Conservation (phyloP, 2,329 filamentous ascomycete genomes). For the Magnaporthales sp. region DNA sequence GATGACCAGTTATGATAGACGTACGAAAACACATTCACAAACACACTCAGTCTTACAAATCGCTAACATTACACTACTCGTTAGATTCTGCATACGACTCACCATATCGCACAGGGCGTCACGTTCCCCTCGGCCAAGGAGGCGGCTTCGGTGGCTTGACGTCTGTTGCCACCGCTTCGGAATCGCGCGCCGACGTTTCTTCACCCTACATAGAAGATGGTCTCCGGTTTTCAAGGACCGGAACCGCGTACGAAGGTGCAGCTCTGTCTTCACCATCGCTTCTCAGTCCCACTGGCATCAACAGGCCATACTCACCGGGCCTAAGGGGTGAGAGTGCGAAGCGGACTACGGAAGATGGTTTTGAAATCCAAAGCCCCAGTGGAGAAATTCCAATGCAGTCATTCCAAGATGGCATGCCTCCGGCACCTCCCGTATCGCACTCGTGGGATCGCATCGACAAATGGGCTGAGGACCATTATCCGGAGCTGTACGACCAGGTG, state of each 20-base stretch:
- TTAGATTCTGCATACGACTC: slow-evolving; percentile 88
- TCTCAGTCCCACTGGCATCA: slow-evolving; percentile 45
- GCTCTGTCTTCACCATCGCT: slow-evolving; percentile 37
- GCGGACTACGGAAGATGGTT: slow-evolving; percentile 54
- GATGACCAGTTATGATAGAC: slow-evolving; percentile 65
- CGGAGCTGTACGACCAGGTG: slow-evolving; percentile 87
- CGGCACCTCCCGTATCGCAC: slow-evolving; percentile 77
- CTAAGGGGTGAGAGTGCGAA: slow-evolving; percentile 70
- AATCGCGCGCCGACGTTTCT: slow-evolving; percentile 78
- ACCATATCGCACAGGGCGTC: slow-evolving; percentile 81
- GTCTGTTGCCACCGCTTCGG: slow-evolving; percentile 79
- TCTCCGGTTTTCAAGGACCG: slow-evolving; percentile 33
- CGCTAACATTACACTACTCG: not conserved
- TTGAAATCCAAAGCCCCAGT: slow-evolving; percentile 58
- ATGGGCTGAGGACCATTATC: slow-evolving; percentile 93
- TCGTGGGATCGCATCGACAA: slow-evolving; percentile 92
- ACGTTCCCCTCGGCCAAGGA: slow-evolving; percentile 72
- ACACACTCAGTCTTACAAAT: not conserved
- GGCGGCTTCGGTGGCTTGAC: slow-evolving; percentile 71
- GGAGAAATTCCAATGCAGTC: slow-evolving; percentile 95
- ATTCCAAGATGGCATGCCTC: slow-evolving; percentile 85
- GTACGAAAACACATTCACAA: slow-evolving; percentile 32
- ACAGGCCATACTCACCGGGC: slow-evolving; percentile 78
- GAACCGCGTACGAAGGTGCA: slow-evolving; percentile 47
- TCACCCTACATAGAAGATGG: slow-evolving; percentile 71